Percentiles rank a stretch among this genome's conserved stretches.
Evolutionary conservation across 2,329 filamentous ascomycete species (phyloP).

Genomic region (Aspergillus sp.): DNA sequence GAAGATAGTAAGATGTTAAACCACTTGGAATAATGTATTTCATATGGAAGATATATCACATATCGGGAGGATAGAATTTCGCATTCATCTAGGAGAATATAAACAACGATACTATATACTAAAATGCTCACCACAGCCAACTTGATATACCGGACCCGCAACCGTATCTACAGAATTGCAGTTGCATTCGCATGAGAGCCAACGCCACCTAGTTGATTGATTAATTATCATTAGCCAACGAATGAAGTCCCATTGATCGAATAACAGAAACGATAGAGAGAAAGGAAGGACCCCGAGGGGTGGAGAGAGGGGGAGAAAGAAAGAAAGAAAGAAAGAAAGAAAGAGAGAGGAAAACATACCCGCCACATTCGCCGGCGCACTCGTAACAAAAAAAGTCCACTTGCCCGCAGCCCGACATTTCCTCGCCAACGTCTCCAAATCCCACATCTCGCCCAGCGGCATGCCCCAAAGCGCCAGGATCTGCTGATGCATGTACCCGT

Average conservation of each 20-base stretch:
- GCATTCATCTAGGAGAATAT: background rate
- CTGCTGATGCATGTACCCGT: constrained; percentile 40
- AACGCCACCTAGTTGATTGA: constrained; percentile 25
- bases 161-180: constrained; percentile 26
- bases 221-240: background rate
- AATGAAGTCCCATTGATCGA: background rate
- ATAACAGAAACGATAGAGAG: background rate
- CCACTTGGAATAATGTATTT: too few species aligned
- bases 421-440: constrained; percentile 39
- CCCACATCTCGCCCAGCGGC: constrained; percentile 48
- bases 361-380: constrained; percentile 42
- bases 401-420: constrained; percentile 36
- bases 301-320: too few species aligned
- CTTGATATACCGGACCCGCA: too few species aligned
- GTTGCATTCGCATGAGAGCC: constrained; percentile 35
- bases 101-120: background rate
- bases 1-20: too few species aligned
- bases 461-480: constrained; percentile 46
- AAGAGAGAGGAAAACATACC: constrained; percentile 27
- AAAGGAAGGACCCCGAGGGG: too few species aligned
- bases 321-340: background rate
- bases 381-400: constrained; percentile 45
- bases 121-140: too few species aligned
- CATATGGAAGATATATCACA: too few species aligned
- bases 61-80: background rate